Conservation (phyloP, 2,329 filamentous ascomycete species). For the Teratosphaeria zuluensis region DNA sequence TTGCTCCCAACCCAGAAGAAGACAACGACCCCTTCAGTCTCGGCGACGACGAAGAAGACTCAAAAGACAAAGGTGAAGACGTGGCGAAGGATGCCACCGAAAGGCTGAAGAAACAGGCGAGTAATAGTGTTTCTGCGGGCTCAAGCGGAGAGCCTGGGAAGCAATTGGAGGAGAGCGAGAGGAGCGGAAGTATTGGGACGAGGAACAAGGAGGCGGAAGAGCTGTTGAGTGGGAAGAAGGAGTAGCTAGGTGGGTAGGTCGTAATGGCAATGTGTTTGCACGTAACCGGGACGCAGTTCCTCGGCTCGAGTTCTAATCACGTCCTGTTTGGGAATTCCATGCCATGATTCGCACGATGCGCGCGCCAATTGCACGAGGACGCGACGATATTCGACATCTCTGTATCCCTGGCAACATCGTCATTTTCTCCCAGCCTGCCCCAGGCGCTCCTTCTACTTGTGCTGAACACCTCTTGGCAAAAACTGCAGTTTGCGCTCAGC, state of each 20-base stretch:
- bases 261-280: neutral
- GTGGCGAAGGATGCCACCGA: slow-evolving; percentile 43
- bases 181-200: slow-evolving; percentile 29
- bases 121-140: slow-evolving; percentile 41
- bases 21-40: slow-evolving; percentile 94
- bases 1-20: slow-evolving; percentile 73
- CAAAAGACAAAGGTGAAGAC: slow-evolving; percentile 53
- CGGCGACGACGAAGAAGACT: slow-evolving; percentile 88
- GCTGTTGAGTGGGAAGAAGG: slow-evolving; percentile 21
- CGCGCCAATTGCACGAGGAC: too few species aligned
- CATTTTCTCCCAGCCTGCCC: too few species aligned
- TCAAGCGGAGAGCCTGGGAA: neutral
- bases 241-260: neutral
- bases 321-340: too few species aligned
- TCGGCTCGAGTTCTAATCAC: too few species aligned
- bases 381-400: too few species aligned
- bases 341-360: too few species aligned
- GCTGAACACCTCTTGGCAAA: too few species aligned
- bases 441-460: too few species aligned
- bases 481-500: too few species aligned
- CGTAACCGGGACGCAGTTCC: too few species aligned
- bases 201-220: slow-evolving; percentile 36
- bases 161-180: slow-evolving; percentile 29
- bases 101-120: slow-evolving; percentile 40
- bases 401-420: too few species aligned